Percentiles rank a stretch among this genome's conserved stretches.
Evolutionary conservation across 2,329 filamentous ascomycete genomes (phyloP).

Genomic region (Clonostachys sp.): DNA sequence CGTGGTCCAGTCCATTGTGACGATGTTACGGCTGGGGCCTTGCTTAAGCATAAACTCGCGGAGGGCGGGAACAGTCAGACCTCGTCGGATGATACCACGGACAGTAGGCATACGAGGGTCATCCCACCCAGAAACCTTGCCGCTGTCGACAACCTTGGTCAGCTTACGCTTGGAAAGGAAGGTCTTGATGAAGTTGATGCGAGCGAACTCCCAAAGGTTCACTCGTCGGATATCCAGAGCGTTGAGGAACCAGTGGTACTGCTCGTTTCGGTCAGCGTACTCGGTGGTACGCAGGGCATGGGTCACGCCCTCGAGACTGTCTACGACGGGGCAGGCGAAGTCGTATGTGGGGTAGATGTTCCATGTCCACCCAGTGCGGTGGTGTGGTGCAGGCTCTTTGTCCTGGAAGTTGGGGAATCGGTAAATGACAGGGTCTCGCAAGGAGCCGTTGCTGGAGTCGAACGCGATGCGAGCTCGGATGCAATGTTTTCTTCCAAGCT

Average conservation of each 20-base stretch:
- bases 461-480: constrained; percentile 92
- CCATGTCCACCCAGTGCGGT: constrained; percentile 80
- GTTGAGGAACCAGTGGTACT: constrained; percentile 83
- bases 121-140: constrained; percentile 79
- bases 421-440: constrained; percentile 93
- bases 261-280: constrained; percentile 81
- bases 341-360: constrained; percentile 93
- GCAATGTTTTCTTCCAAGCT: constrained; percentile 79
- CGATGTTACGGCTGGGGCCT: constrained; percentile 78
- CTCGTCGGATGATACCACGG: constrained; percentile 71
- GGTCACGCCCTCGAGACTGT: constrained; percentile 76
- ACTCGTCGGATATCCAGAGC: constrained; percentile 70
- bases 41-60: constrained; percentile 83
- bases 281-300: constrained; percentile 81
- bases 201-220: constrained; percentile 80
- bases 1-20: constrained; percentile 76
- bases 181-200: constrained; percentile 80
- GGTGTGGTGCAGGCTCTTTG: constrained; percentile 46
- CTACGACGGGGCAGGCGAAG: constrained; percentile 78
- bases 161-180: constrained; percentile 85
- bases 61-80: constrained; percentile 74
- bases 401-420: constrained; percentile 69
- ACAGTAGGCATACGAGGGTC: constrained; percentile 85
- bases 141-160: constrained; percentile 74
- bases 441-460: constrained; percentile 90